Conservation (phyloP, 306 rosid genomes). For the Neltuma alba region DNA sequence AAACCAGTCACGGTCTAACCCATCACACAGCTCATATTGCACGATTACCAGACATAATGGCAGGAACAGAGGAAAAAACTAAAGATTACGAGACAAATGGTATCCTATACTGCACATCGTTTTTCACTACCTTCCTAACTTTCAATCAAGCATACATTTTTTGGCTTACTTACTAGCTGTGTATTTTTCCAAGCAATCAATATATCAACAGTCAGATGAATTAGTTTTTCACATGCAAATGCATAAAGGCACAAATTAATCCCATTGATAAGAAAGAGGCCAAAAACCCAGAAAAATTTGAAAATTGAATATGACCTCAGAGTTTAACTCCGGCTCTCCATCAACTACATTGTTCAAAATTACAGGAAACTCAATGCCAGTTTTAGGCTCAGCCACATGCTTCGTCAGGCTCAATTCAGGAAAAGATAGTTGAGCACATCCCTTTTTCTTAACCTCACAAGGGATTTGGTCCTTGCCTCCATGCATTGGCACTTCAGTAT, state of each 20-base stretch:
- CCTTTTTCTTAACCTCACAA: slow-evolving; percentile 59
- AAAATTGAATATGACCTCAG: slow-evolving; percentile 64
- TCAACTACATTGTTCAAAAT: slow-evolving; percentile 56
- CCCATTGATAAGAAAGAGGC: slow-evolving; percentile 10
- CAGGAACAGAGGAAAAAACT: slow-evolving; percentile 13
- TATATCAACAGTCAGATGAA: slow-evolving; percentile 23
- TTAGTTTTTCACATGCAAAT: slow-evolving; percentile 18
- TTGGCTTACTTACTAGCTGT: not conserved
- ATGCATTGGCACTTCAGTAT: slow-evolving; percentile 49
- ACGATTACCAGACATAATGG: not conserved
- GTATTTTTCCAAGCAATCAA: slow-evolving; percentile 19
- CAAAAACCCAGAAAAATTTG: not conserved
- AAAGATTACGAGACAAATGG: not conserved
- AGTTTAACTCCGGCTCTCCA: slow-evolving; percentile 54
- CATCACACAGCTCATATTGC: not conserved
- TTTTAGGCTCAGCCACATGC: slow-evolving; percentile 77
- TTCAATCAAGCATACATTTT: not conserved
- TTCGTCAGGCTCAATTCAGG: slow-evolving; percentile 57
- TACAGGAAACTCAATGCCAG: slow-evolving; percentile 90
- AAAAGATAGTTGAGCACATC: slow-evolving; percentile 51
- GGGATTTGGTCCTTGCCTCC: slow-evolving; percentile 55
- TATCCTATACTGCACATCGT: slow-evolving; percentile 9
- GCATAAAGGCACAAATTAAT: slow-evolving; percentile 17
- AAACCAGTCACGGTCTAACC: not conserved
- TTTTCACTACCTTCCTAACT: slow-evolving; percentile 16